Evolutionary conservation across 192 early-diverging fungal species (phyloP), one percentile per base, ranked within the genome.

Genomic region (Gryganskiella cystojenkinii): DNA sequence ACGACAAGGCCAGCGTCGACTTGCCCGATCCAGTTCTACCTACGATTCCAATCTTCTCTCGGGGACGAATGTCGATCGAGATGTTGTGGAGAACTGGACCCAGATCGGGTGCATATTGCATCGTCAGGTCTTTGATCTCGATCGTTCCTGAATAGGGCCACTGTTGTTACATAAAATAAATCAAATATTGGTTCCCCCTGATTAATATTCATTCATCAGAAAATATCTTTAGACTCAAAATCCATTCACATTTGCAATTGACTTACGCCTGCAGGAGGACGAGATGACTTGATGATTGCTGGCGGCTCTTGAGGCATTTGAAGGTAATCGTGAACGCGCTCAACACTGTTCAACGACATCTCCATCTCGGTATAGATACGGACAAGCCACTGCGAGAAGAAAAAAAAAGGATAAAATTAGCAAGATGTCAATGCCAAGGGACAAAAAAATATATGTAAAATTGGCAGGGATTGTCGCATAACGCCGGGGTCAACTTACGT

Each of bases 11-110:
- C 40, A 97, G 72, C 7, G 92, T 92, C 34, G 90, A 91, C 70
- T 96, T 96, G 34, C 94, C 95, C 1, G 93, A 90, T n/a, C 94
- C 95, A 2, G 95, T 94, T 31, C 95, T 86, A 35, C 96, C 96
- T 15, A 96, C 95, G 17, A 99, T 90, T n/a, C 95, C 97, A 80
- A 99, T 94, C 74, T 95, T 96, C 75, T 88, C 87, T 28, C 80
- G 66, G 1, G 90, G 81, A 0, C 82, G 72, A 45, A 96, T 89
- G 2, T 40, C 42, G 56, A 96, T 87, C 4, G 87, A 87, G 30
- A 99, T 80, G 22, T 83, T 75, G 52, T 90, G 93, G 15, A 99
- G 83, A 1, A 97, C 95, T 6, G 88, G 91, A 17, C 85, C 84
- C 10, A 79, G 53, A 11, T 90, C 90, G 31, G 89, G 85, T 2